Evolutionary conservation across 106 monocot genomes (phyloP).

Genomic region (Phalaenopsis equestris): DNA sequence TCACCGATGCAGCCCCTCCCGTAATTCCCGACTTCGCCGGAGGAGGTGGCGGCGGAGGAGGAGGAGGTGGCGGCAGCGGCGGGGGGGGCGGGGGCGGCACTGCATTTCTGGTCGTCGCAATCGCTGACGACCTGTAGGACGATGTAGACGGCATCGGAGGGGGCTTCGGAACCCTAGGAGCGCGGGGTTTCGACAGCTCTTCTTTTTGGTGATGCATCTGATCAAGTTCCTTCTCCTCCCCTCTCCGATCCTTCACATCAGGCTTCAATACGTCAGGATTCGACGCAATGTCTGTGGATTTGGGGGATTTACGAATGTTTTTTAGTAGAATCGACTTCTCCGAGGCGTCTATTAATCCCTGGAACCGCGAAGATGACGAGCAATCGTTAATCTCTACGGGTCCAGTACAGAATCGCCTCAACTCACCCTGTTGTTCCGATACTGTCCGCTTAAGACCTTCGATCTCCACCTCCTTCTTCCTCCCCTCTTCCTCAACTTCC

Average conservation of each 20-base stretch:
- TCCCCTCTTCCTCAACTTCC: slow-evolving; percentile 38
- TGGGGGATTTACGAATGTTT: slow-evolving; percentile 12
- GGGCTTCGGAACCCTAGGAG: slow-evolving; percentile 58
- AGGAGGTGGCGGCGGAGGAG: slow-evolving; percentile 69
- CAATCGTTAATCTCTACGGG: slow-evolving; percentile 24
- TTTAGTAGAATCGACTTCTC: slow-evolving; percentile 20
- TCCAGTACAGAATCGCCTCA: slow-evolving; percentile 2
- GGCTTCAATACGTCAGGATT: slow-evolving; percentile 6
- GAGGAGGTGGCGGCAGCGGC: slow-evolving; percentile 30
- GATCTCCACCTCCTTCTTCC: slow-evolving; percentile 40
- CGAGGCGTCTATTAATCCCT: slow-evolving; percentile 34
- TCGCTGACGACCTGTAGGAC: slow-evolving; percentile 13
- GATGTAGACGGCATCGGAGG: slow-evolving; percentile 55
- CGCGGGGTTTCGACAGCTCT: slow-evolving; percentile 13
- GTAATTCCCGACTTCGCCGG: slow-evolving; percentile 25
- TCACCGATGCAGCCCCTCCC: slow-evolving; percentile 25
- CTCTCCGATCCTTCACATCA: slow-evolving; percentile 9
- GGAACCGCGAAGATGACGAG: slow-evolving; percentile 37
- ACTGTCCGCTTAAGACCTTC: slow-evolving; percentile 28
- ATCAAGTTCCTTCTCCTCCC: slow-evolving; percentile 15
- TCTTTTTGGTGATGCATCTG: slow-evolving; percentile 9
- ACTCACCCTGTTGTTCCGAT: slow-evolving; percentile 16
- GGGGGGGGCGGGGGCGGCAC: slow-evolving; percentile 22
- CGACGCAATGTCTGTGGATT: slow-evolving; percentile 19
- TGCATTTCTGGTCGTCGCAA: slow-evolving; percentile 1